Evolutionary conservation across 208 protist genomes (phyloP), one percentile per base, ranked within the genome.

Genomic region (Strigomonas oncopelti): DNA sequence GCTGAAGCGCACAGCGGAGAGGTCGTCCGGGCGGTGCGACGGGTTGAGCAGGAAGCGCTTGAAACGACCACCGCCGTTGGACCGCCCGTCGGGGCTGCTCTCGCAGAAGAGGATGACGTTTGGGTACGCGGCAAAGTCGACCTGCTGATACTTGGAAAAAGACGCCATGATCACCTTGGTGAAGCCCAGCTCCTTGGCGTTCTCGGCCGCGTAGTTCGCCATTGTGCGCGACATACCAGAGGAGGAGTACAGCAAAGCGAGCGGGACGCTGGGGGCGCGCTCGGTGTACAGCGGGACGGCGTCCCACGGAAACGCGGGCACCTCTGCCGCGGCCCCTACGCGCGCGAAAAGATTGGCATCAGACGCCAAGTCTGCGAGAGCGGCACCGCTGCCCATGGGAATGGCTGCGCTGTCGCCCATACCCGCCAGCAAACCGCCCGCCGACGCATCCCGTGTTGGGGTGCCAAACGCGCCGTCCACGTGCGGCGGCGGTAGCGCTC

Each of bases 101-200:
- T 86, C 81, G 51, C 77, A 87, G 70, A 84, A 81, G 53, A 83
- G 72, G 13, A 87, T 56, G 20, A 80, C 34, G 32, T 82, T 87
- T 0, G 71, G 77, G 46, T 55, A 60, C 27, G 24, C 53, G 31
- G 34, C 29, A 20, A 77, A 67, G 60, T 82, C 75, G 7, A 71
- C 57, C 0, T 57, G 27, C 25, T 77, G 57, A 29, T 63, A 78
- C 36, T 80, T 67, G 9, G 71, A 70, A 36, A 84, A 77, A 45
- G 81, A 63, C 22, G 24, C 18, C 36, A 70, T 52, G 13, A 81
- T 28, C 5, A 54, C 61, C 5, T 68, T 58, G 7, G 65, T 72
- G 63, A 87, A 83, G n/a, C 78, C 72, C 18, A 78, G 65, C 22
- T 74, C 69, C 27, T 61, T 57, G 13, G 81, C 81, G 5, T 20